These are phyloP conservation scores for Patellifolia procumbens DNA, from an alignment of 179 eudicot species.

Conservation along the genomic window DNA sequence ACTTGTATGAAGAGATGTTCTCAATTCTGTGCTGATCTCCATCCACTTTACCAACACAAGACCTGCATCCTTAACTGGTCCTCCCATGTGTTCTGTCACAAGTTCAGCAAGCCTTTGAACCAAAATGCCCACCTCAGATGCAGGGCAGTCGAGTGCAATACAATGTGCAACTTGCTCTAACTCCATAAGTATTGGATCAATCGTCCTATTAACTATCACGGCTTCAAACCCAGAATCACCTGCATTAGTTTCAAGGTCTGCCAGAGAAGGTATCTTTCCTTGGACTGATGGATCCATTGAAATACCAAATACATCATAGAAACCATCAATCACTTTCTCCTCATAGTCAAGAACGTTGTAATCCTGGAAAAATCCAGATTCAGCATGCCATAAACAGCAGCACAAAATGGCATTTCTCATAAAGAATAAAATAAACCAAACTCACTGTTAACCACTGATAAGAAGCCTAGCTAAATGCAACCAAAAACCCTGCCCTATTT, in stretches of 20 bases:
- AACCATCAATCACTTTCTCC: slow-evolving; percentile 94
- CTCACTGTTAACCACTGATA: neutral
- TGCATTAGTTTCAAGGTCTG: slow-evolving; percentile 75
- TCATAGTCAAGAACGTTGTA: slow-evolving; percentile 88
- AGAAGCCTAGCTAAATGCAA: neutral
- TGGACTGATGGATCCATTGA: slow-evolving; percentile 60
- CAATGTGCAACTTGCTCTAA: slow-evolving; percentile 92
- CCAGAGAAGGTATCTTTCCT: slow-evolving; percentile 83
- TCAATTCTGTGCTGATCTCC: slow-evolving; percentile 78
- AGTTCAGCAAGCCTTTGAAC: slow-evolving; percentile 91
- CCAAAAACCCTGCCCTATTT: neutral
- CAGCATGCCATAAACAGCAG: slow-evolving; percentile 16
- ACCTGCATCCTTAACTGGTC: slow-evolving; percentile 91
- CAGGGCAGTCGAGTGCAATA: slow-evolving; percentile 70
- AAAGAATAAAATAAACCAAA: neutral
- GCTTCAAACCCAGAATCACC: slow-evolving; percentile 83
- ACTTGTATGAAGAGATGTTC: slow-evolving; percentile 83
- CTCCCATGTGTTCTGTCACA: slow-evolving; percentile 93
- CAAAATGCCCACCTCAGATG: slow-evolving; percentile 53
- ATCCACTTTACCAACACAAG: slow-evolving; percentile 70
- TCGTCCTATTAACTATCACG: slow-evolving; percentile 70
- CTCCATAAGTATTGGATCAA: slow-evolving; percentile 84
- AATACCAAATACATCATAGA: slow-evolving; percentile 82
- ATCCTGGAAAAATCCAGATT: slow-evolving; percentile 49
- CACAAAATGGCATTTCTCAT: slow-evolving; percentile 2